These are phyloP conservation scores for Ganoderma sinense DNA, from an alignment of 1,284 basidiomycete genomes.

Conservation along the genomic window DNA sequence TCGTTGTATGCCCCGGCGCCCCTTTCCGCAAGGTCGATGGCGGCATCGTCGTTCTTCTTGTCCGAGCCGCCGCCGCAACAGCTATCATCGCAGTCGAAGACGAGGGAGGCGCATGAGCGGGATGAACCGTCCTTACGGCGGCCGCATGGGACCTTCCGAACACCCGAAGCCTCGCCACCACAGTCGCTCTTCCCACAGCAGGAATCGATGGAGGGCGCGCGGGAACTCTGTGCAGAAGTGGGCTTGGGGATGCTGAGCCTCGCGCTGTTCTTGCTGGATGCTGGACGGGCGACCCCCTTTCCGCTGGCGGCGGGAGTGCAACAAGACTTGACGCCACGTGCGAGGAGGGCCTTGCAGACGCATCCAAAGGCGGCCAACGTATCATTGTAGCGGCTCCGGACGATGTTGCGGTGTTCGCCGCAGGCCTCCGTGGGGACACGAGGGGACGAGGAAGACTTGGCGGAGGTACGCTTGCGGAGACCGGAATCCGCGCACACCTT, in stretches of 20 bases:
- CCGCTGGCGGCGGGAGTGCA: slow-evolving; percentile 27
- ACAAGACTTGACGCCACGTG: slow-evolving; percentile 39
- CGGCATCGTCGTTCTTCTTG: slow-evolving; percentile 26
- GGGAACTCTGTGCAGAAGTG: slow-evolving; percentile 21
- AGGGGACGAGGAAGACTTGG: slow-evolving; percentile 5
- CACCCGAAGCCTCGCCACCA: slow-evolving; percentile 16
- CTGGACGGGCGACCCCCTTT: slow-evolving; percentile 17
- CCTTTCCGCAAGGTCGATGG: slow-evolving; percentile 27
- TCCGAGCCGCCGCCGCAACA: slow-evolving; percentile 23
- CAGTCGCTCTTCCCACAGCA: slow-evolving; percentile 34
- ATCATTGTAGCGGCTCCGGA: slow-evolving; percentile 38
- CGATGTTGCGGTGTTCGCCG: slow-evolving; percentile 38
- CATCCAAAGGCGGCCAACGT: slow-evolving; percentile 42
- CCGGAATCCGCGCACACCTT: slow-evolving; percentile 22
- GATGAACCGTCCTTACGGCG: slow-evolving; percentile 20
- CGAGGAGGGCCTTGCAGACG: slow-evolving; percentile 39
- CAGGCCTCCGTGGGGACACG: slow-evolving; percentile 35
- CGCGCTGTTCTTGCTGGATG: slow-evolving; percentile 20
- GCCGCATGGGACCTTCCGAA: slow-evolving; percentile 17
- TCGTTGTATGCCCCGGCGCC: slow-evolving; percentile 8
- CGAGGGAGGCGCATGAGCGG: slow-evolving; percentile 19
- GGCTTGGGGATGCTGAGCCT: slow-evolving; percentile 19
- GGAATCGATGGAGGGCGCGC: slow-evolving; percentile 28
- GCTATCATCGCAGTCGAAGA: slow-evolving; percentile 29
- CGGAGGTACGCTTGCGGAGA: slow-evolving; percentile 31